These are phyloP conservation scores for Yarrowia hollandica DNA, from an alignment of 805 yeast species.

Conservation along the genomic window DNA sequence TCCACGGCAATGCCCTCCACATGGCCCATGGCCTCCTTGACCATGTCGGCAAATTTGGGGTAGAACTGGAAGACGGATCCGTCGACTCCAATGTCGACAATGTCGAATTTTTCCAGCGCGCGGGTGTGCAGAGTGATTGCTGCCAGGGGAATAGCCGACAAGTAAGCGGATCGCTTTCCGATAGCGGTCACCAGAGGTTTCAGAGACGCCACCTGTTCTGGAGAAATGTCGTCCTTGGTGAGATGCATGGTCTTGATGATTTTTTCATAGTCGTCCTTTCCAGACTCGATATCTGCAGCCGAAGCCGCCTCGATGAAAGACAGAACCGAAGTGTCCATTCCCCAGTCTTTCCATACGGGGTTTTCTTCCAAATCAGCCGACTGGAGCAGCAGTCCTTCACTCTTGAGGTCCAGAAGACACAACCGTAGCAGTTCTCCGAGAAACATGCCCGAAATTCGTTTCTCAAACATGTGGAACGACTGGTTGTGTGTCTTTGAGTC, in stretches of 20 bases:
- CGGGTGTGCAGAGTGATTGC: conserved; percentile 69
- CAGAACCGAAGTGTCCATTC: conserved; percentile 74
- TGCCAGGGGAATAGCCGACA: conserved; percentile 87
- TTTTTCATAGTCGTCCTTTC: conserved; percentile 73
- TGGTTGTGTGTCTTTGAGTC: conserved; percentile 76
- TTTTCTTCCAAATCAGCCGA: conserved; percentile 38
- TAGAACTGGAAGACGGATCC: conserved; percentile 93
- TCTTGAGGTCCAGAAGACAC: conserved; percentile 62
- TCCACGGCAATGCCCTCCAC: conserved; percentile 40
- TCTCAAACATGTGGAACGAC: conserved; percentile 89
- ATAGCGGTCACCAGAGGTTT: conserved; percentile 75
- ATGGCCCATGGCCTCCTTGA: conserved; percentile 67
- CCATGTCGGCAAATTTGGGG: conserved; percentile 81
- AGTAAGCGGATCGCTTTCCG: conserved; percentile 83
- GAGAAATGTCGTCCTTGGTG: conserved; percentile 67
- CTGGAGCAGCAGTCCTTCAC: conserved; percentile 56
- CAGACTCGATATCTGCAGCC: conserved; percentile 58
- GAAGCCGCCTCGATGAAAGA: conserved; percentile 80
- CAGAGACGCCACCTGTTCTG: conserved; percentile 70
- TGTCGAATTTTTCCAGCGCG: conserved; percentile 65
- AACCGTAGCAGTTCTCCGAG: conserved; percentile 86
- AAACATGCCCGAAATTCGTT: conserved; percentile 89
- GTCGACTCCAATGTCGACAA: conserved; percentile 92
- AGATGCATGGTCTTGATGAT: conserved; percentile 81
- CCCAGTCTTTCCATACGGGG: not conserved